Base-by-base conservation (phyloP, 1,139 yeast species). In the Hansenula sp. region DNA sequence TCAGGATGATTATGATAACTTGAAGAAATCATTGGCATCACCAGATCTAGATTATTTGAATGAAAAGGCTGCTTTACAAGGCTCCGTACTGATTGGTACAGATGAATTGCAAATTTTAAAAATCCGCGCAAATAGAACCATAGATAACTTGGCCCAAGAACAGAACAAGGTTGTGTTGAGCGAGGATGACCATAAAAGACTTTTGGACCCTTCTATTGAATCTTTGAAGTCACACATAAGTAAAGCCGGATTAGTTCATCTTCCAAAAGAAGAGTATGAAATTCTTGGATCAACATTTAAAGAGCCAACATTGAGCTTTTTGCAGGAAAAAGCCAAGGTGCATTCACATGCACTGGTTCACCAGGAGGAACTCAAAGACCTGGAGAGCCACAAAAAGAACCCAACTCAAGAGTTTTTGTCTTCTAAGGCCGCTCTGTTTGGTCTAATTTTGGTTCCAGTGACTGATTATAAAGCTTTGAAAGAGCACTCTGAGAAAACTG, bases 201-300 rank as follows among this genome's bases (percentile, higher is more conserved):
- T 55, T 18, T 16, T 33, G 33, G 55, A 61, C 11, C 50, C 47
- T n/a, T 28, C 43, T 3, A 41, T 59, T 2, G 37, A 58, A 15
- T 63, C 30, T 17, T 15, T 45, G 19, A 29, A 28, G 4, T 42
- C 59, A 10, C 60, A 60, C 41, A 76, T 79, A 51, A 63, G 70
- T 3, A 76, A 71, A 33, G 59, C 71, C 42, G 74, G 79, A 7
- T 61, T 76, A 42, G 63, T 65, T 2, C 57, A 76, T 8, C 51
- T 79, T 10, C 59, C 74, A 0, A 65, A 66, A 41, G 65, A 63
- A 4, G 66, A 65, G 15, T 54, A 61, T 41, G 54, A 50, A 1
- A 48, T 31, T 59, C 55, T 21, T 1, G 11, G 51, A 11, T 52
- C 58, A 3, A 9, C 38, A 18, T 25, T 41, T 15, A 58, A 54